phyloP scores from a whole-genome alignment of 2,329 filamentous ascomycete genomes.

The Plenodomus biglobosus region DNA sequence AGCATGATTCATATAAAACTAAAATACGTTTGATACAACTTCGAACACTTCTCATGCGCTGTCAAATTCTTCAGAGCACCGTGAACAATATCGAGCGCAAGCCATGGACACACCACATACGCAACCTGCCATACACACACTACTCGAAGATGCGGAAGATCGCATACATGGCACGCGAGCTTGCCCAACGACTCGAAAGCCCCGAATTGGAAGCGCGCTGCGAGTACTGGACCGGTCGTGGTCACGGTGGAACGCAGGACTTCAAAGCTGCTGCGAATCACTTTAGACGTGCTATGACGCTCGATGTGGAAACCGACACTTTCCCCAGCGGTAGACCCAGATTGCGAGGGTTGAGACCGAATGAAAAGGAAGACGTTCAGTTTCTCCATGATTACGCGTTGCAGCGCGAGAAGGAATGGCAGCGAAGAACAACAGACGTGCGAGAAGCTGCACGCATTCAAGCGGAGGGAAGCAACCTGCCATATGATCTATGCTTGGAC shows the following conservation, averaged over 20 bases:
- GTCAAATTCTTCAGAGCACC: slow-evolving; percentile 11
- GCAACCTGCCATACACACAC: neutral
- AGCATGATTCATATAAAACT: neutral
- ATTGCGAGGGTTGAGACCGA: slow-evolving; percentile 1
- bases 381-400: slow-evolving; percentile 6
- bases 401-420: neutral
- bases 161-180: slow-evolving; percentile 8
- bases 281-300: slow-evolving; percentile 10
- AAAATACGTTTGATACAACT: slow-evolving; percentile 9
- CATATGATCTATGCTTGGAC: neutral
- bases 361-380: slow-evolving; percentile 9
- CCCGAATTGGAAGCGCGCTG: slow-evolving; percentile 15
- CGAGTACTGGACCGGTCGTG: slow-evolving; percentile 25
- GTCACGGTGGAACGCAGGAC: slow-evolving; percentile 9
- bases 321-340: neutral
- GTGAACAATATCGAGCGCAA: slow-evolving; percentile 3
- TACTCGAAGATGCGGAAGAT: slow-evolving; percentile 4
- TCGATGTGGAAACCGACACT: slow-evolving; percentile 3
- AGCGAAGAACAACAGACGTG: neutral
- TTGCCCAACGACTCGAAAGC: slow-evolving; percentile 12
- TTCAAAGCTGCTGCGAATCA: slow-evolving; percentile 9
- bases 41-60: slow-evolving; percentile 14
- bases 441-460: neutral
- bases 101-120: neutral
- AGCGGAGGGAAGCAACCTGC: neutral